Evolutionary conservation across 169 alveolate species (phyloP).

Genomic region (Plasmodium adleri): DNA sequence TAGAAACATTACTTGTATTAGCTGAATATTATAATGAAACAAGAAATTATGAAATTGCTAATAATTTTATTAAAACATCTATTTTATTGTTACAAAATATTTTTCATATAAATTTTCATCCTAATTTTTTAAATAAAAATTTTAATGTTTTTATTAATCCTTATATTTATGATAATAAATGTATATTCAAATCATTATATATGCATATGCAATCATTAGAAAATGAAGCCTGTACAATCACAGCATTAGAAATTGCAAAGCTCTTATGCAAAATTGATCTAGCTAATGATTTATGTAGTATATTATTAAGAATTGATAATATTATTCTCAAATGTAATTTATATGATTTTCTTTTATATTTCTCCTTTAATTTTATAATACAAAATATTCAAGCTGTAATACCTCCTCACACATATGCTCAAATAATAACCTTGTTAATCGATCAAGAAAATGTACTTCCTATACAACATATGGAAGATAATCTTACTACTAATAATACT

Average conservation of each 20-base stretch:
- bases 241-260: slow-evolving; percentile 40
- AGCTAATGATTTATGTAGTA: slow-evolving; percentile 27
- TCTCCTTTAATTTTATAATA: slow-evolving; percentile 50
- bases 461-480: no score
- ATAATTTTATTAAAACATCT: slow-evolving; percentile 38
- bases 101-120: slow-evolving; percentile 44
- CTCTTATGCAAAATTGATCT: slow-evolving; percentile 38
- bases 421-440: neutral
- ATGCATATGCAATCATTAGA: slow-evolving; percentile 59
- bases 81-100: slow-evolving; percentile 39
- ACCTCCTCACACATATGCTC: neutral
- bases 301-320: slow-evolving; percentile 35
- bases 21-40: slow-evolving; percentile 52
- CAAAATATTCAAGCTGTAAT: slow-evolving; percentile 43
- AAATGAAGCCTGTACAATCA: slow-evolving; percentile 55
- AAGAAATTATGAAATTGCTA: slow-evolving; percentile 31
- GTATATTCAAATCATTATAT: slow-evolving; percentile 33
- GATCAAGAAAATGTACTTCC: neutral
- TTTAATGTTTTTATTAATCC: slow-evolving; percentile 31
- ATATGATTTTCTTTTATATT: slow-evolving; percentile 27
- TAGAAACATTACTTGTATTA: slow-evolving; percentile 37
- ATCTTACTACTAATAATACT: no score
- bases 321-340: slow-evolving; percentile 38
- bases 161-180: slow-evolving; percentile 30
- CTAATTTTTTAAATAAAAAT: slow-evolving; percentile 12